Evolutionary conservation across 805 yeast species (phyloP).

Genomic region (Komagataella phaffii): DNA sequence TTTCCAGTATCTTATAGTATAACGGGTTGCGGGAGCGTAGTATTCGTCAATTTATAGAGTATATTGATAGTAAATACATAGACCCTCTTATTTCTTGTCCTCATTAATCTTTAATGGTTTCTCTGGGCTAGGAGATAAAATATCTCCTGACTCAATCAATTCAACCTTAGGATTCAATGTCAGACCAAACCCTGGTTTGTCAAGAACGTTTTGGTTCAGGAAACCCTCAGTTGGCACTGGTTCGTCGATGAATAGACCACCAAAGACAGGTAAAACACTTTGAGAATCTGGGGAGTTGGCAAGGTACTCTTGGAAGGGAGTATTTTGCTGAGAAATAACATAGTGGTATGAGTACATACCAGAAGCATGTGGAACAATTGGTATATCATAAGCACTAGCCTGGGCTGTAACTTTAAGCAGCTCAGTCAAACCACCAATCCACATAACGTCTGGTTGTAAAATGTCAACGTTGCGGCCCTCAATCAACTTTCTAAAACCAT

Average conservation of each 20-base stretch:
- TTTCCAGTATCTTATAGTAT: neutral
- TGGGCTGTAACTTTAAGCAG: slow-evolving; percentile 30
- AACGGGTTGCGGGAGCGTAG: neutral
- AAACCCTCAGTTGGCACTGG: slow-evolving; percentile 32
- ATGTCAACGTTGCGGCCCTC: slow-evolving; percentile 35
- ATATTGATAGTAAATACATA: neutral
- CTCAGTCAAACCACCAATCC: slow-evolving; percentile 41
- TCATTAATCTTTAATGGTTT: slow-evolving; percentile 15
- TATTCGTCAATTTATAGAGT: neutral
- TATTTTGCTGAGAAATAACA: slow-evolving; percentile 32
- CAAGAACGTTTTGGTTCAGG: slow-evolving; percentile 23
- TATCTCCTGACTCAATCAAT: slow-evolving; percentile 24
- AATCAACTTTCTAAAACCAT: slow-evolving; percentile 35
- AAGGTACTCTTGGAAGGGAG: slow-evolving; percentile 38
- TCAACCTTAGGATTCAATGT: slow-evolving; percentile 28
- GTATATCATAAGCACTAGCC: slow-evolving; percentile 39
- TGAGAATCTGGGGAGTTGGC: slow-evolving; percentile 36
- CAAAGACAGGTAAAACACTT: slow-evolving; percentile 31
- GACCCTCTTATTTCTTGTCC: neutral
- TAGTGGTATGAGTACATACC: slow-evolving; percentile 40
- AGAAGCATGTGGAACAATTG: slow-evolving; percentile 41
- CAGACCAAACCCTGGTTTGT: slow-evolving; percentile 37
- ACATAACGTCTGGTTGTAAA: slow-evolving; percentile 39
- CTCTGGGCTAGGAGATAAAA: slow-evolving; percentile 25
- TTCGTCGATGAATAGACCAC: slow-evolving; percentile 30